Percentiles rank a stretch among this genome's conserved stretches.
These are phyloP conservation scores for Monosporozyma yasuniensis DNA, from an alignment of 805 yeast genomes.

Conservation along the genomic window DNA sequence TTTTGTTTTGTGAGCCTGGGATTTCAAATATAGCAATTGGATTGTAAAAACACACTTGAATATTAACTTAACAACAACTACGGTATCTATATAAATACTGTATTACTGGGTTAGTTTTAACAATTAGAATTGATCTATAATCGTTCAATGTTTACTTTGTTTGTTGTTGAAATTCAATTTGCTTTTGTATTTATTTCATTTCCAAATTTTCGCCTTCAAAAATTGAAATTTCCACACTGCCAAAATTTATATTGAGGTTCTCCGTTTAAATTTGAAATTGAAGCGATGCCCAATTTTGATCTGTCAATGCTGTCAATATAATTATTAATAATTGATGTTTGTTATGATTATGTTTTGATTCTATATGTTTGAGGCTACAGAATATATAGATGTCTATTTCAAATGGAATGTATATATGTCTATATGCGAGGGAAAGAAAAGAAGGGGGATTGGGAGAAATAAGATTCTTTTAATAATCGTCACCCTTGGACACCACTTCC, in stretches of 20 bases:
- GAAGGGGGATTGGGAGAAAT: background rate
- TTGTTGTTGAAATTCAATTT: background rate
- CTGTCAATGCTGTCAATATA: no score
- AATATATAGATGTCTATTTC: background rate
- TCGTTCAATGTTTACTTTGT: background rate
- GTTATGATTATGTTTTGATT: background rate
- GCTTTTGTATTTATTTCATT: background rate
- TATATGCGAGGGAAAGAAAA: background rate
- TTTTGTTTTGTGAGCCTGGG: no score
- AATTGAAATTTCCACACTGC: background rate
- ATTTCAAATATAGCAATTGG: background rate
- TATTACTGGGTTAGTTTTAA: background rate
- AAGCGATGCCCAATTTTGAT: background rate
- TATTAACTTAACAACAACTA: no score
- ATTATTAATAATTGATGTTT: no score
- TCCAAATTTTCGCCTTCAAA: background rate
- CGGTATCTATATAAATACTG: background rate
- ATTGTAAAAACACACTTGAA: no score
- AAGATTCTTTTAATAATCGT: slow-evolving; percentile 52
- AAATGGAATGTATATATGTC: background rate
- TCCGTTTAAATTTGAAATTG: background rate
- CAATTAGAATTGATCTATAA: background rate
- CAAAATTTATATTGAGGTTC: background rate
- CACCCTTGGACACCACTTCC: slow-evolving; percentile 93
- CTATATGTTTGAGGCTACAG: background rate